A percentile compares a stretch with the other conserved stretches of the same genome.
These are phyloP conservation scores for Globisporangium apiculatum DNA, from an alignment of 352 stramenopile genomes.

Conservation along the genomic window DNA sequence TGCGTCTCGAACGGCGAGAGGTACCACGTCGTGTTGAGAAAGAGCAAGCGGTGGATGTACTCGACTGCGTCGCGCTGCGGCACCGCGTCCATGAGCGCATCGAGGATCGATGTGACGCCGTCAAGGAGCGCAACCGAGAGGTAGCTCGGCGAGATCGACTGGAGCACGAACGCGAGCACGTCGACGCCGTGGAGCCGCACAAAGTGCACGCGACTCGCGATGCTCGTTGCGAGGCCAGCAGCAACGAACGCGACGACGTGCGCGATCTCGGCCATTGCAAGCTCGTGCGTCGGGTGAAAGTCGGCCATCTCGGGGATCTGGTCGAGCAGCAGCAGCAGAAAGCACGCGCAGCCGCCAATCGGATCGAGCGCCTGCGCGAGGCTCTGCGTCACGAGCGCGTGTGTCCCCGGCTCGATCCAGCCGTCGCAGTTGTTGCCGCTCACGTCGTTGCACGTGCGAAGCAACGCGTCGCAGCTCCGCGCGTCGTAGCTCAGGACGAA, in stretches of 20 bases:
- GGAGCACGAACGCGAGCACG: conserved; percentile 68
- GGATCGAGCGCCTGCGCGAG: conserved; percentile 60
- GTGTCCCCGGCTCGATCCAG: conserved; percentile 60
- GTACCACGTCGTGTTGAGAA: conserved; percentile 79
- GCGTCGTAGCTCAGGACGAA: conserved; percentile 80
- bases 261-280: conserved; percentile 59
- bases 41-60: conserved; percentile 60
- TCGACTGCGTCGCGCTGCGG: conserved; percentile 26
- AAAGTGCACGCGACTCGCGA: conserved; percentile 68
- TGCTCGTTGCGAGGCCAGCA: conserved; percentile 43
- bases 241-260: conserved; percentile 58
- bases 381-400: conserved; percentile 48
- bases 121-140: conserved; percentile 55
- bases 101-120: conserved; percentile 52
- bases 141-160: conserved; percentile 68
- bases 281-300: conserved; percentile 66
- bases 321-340: conserved; percentile 65
- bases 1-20: conserved; percentile 70
- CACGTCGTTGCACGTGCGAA: conserved; percentile 57
- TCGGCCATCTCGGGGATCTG: conserved; percentile 74
- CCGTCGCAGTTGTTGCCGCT: conserved; percentile 73
- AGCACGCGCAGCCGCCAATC: conserved; percentile 61
- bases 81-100: conserved; percentile 39
- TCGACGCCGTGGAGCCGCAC: conserved; percentile 58
- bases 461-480: conserved; percentile 47